Conservation (phyloP, 1,139 yeast genomes). For the Nadsonia starkeyi-henricii region DNA sequence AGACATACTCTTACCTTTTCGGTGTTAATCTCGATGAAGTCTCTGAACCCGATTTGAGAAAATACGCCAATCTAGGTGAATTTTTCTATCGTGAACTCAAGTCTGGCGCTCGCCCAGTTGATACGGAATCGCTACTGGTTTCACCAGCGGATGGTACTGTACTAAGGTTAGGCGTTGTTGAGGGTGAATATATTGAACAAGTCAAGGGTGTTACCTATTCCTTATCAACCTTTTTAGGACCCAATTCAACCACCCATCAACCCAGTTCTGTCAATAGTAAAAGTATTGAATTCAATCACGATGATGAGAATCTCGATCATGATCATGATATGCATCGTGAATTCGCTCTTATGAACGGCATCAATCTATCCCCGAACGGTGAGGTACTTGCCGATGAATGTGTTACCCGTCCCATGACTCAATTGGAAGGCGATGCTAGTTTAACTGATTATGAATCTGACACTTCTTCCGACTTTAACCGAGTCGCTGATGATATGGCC, state of each 20-base stretch:
- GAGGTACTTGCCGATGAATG: conserved; percentile 12
- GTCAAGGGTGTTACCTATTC: conserved; percentile 95
- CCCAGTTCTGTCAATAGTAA: conserved; percentile 32
- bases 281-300: conserved; percentile 29
- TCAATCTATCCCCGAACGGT: conserved; percentile 41
- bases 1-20: conserved; percentile 62
- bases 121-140: conserved; percentile 42
- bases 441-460: conserved; percentile 10
- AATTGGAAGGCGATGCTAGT: conserved; percentile 22
- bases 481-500: conserved; percentile 16
- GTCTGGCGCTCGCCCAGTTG: conserved; percentile 72
- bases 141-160: conserved; percentile 94
- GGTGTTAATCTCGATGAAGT: conserved; percentile 87
- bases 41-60: conserved; percentile 62
- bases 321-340: conserved; percentile 48
- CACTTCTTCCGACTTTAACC: conserved; percentile 11
- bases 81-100: conserved; percentile 76
- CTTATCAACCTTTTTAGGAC: conserved; percentile 74
- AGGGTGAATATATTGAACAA: conserved; percentile 77
- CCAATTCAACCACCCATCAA: conserved; percentile 34
- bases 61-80: conserved; percentile 72
- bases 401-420: conserved; percentile 10
- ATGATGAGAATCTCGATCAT: conserved; percentile 26
- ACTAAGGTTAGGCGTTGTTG: conserved; percentile 68
- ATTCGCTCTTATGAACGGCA: conserved; percentile 68